A percentile compares a stretch with the other conserved stretches of the same genome.
Conservation (phyloP, 2,329 filamentous ascomycete genomes). For the Xylariaceae sp. region DNA sequence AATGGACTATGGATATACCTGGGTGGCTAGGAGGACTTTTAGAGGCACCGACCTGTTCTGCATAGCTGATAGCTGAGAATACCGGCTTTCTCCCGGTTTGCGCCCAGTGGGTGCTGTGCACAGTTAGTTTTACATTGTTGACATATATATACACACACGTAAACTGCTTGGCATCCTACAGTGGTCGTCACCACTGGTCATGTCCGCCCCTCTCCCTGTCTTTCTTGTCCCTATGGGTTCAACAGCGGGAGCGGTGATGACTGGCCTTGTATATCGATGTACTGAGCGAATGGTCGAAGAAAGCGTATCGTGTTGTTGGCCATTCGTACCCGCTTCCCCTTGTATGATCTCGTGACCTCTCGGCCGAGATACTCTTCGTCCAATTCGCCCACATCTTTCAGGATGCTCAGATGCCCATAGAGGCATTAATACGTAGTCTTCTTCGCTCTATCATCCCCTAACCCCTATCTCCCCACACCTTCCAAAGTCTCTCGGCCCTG, state of each 20-base stretch:
- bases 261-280: neutral
- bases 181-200: neutral
- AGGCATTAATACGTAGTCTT: neutral
- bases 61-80: slow-evolving; percentile 7
- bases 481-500: too few species aligned
- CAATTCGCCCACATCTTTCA: neutral
- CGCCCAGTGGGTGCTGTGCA: slow-evolving; percentile 11
- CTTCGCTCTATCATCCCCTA: neutral
- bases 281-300: neutral
- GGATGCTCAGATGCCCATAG: neutral
- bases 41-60: neutral
- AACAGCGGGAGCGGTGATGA: neutral
- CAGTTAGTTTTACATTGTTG: slow-evolving; percentile 20
- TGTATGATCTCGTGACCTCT: neutral
- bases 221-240: neutral
- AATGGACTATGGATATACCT: neutral
- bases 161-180: neutral
- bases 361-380: neutral
- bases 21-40: neutral
- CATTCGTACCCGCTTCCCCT: neutral
- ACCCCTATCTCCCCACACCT: too few species aligned
- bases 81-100: slow-evolving; percentile 1
- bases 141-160: slow-evolving; percentile 12
- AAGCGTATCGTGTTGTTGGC: neutral
- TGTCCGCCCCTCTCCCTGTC: neutral